Evolutionary conservation across 2,329 filamentous ascomycete species (phyloP), one percentile per base, ranked within the genome.

Genomic region (Sphaerulina musiva): DNA sequence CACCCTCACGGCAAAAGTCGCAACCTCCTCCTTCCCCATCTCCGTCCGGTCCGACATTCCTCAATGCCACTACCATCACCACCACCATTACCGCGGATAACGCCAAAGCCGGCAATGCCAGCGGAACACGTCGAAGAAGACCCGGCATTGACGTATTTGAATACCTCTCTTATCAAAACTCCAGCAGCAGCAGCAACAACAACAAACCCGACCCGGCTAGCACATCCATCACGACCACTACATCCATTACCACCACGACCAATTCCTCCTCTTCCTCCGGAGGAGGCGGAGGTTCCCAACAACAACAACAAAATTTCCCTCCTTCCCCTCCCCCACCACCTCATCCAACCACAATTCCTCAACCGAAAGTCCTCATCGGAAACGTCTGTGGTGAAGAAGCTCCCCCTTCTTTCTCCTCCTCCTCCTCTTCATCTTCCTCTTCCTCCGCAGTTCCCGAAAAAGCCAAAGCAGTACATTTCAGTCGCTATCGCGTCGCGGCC

Each of bases 381-480:
- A 29, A 29, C 26, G 26, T 29, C 26, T 29, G 26, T 29, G 26
- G 26, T 4, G 26, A 29, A 3, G 26, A 29, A 29, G 4, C 26
- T 1, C 26, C 26, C 5, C 6, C 26, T 20, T 20, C 20, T 20
- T 20, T 4, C 32, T 36, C 34, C 34, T 7, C 8, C 34, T 38
- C 10, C 34, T 38, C 6, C 12, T 38, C 34, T 6, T 34, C 32
- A 1, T 34, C 7, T 11, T 36, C 34, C 34, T 7, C 8, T 7
- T 38, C 10, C 34, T 38, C 6, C 12, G 32, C 6, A 34, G 32
- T 7, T 38, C 34, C 34, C 12, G 34, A 38, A n/a, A 38, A 50
- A 4, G 39, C 48, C 12, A 34, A 12, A n/a, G 48, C 48, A 1
- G 20, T 46, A 2, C 48, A 51, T 20, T 51, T 51, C 48, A 45